These are phyloP conservation scores for Arthrobotrys musiformis DNA, from an alignment of 2,329 filamentous ascomycete species.

Conservation along the genomic window DNA sequence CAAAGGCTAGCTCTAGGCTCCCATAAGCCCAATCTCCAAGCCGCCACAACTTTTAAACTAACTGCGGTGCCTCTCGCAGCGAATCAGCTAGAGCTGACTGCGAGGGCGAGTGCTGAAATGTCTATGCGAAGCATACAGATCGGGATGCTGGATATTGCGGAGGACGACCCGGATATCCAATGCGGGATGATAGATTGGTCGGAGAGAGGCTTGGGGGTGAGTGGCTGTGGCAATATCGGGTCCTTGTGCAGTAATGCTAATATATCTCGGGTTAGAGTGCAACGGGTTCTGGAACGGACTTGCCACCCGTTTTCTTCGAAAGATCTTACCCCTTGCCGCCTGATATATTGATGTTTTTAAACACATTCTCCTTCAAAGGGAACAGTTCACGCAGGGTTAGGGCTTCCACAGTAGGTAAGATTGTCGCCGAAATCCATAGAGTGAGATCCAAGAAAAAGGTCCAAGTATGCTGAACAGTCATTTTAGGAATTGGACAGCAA, in stretches of 20 bases:
- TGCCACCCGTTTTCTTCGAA: conserved; percentile 30
- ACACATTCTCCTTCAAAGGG: background rate
- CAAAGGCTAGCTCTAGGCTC: conserved; percentile 31
- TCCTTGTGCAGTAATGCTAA: background rate
- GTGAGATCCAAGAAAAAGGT: background rate
- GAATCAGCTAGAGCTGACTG: conserved; percentile 26
- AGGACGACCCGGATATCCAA: conserved; percentile 47
- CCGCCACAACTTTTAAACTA: conserved; percentile 14
- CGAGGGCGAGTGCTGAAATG: conserved; percentile 17
- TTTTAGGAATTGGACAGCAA: conserved; percentile 22
- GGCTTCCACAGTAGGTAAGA: conserved; percentile 3
- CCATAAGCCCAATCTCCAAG: background rate
- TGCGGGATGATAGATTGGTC: conserved; percentile 37
- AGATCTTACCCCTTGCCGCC: conserved; percentile 38
- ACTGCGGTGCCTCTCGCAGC: conserved; percentile 23
- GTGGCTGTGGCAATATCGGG: background rate
- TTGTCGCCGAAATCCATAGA: background rate
- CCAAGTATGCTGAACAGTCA: no score
- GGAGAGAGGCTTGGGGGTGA: conserved; percentile 6
- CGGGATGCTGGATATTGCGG: conserved; percentile 44
- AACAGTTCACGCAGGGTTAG: conserved; percentile 9
- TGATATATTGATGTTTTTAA: conserved; percentile 38
- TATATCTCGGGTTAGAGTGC: background rate
- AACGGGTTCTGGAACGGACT: background rate
- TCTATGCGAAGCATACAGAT: conserved; percentile 38